Base-by-base conservation (phyloP, 768 basidiomycete genomes). In the Suillus sp. region DNA sequence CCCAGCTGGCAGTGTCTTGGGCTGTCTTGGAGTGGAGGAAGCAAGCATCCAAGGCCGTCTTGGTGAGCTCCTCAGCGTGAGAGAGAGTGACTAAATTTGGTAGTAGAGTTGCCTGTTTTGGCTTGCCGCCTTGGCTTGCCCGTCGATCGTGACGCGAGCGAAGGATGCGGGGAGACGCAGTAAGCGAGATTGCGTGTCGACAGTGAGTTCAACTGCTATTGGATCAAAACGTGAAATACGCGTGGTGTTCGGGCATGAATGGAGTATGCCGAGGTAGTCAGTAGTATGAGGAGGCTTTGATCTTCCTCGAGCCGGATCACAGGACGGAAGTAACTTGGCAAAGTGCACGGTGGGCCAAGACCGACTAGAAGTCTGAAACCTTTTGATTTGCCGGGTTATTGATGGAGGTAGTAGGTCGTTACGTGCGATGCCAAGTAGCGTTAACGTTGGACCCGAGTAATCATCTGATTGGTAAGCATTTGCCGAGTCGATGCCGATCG, bases 401-500 rank as follows among this genome's bases (percentile, higher is more conserved):
- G 32, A 34, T 8, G 14, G 16, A 50, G 14, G 27, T 27, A 8
- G 4, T 34, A 34, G n/a, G 32, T 34, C 7, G 30, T 30, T 30
- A 30, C 30, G 30, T 30, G 30, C 30, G 7, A 34, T 34, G 32
- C 32, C 32, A 34, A 34, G 32, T 34, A 34, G 6, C 32, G 32
- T 34, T 34, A 34, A 1, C 32, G 32, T 34, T 34, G 32, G 32
- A 34, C 32, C 6, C 32, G 32, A 34, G 32, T 34, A 34, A 34
- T 34, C 32, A 4, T 34, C 32, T 34, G 32, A 34, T 34, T 34
- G 7, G 9, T 51, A 51, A 51, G 27, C 50, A 5, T 4, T 51
- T 45, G 35, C 32, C 38, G 63, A 53, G 53, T 16, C 18, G 20
- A 63, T 43, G 60, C 42, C 43, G 40, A 53, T 64, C 65, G 65